phyloP scores from a whole-genome alignment of 2,329 filamentous ascomycete species.

The Thyridium curvatum region DNA sequence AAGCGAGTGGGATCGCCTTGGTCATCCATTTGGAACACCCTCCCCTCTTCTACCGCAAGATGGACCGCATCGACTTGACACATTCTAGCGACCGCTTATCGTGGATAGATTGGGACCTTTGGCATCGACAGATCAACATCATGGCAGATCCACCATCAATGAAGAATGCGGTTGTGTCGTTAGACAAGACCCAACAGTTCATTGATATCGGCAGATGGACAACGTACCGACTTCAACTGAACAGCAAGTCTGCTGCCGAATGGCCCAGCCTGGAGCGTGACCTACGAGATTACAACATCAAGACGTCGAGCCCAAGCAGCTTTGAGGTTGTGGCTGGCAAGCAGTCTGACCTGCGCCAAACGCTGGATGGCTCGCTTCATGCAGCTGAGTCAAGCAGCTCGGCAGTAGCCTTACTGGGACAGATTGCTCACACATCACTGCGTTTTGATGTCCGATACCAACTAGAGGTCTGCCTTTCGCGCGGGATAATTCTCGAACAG shows the following conservation, averaged over 20 bases:
- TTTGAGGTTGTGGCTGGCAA: constrained; percentile 33
- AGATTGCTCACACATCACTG: constrained; percentile 15
- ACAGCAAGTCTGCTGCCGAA: constrained; percentile 15
- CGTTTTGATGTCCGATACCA: constrained; percentile 66
- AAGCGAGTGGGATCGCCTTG: constrained; percentile 27
- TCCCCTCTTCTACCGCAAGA: constrained; percentile 38
- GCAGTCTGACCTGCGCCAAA: constrained; percentile 30
- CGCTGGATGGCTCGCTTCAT: constrained; percentile 24
- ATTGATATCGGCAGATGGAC: constrained; percentile 54
- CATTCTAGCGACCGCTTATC: constrained; percentile 19
- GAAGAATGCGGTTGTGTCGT: constrained; percentile 26
- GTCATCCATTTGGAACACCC: constrained; percentile 43
- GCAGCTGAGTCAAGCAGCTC: too few relatives aligned
- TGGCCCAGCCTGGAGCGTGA: constrained; percentile 41
- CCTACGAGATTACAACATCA: constrained; percentile 69
- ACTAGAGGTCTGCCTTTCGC: constrained; percentile 87
- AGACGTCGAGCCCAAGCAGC: constrained; percentile 22
- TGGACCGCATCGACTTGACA: constrained; percentile 20
- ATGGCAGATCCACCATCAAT: constrained; percentile 23
- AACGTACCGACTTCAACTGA: constrained; percentile 42
- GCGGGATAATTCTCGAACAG: constrained; percentile 69
- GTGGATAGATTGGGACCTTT: constrained; percentile 37
- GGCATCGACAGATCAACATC: constrained; percentile 44
- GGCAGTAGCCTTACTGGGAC: too few relatives aligned
- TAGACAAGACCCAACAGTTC: constrained; percentile 29